Evolutionary conservation across 805 yeast species (phyloP).

Genomic region (Tetrapisispora pingtungensis): DNA sequence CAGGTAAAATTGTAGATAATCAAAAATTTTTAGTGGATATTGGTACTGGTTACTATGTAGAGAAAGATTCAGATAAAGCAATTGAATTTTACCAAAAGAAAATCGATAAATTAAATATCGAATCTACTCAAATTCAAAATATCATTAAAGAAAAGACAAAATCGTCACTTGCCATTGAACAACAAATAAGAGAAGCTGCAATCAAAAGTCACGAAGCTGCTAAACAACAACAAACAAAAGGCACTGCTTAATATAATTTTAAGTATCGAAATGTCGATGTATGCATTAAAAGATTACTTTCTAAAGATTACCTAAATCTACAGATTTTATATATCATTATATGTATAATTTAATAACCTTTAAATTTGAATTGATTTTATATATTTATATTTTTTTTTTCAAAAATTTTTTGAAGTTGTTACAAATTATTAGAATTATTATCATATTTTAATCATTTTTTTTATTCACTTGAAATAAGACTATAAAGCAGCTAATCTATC

Average conservation of each 20-base stretch:
- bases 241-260: neutral
- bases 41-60: conserved; percentile 93
- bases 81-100: conserved; percentile 62
- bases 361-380: neutral
- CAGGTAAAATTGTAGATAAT: conserved; percentile 61
- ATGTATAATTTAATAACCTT: neutral
- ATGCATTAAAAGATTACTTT: conserved; percentile 1
- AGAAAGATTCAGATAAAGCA: conserved; percentile 61
- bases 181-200: conserved; percentile 24
- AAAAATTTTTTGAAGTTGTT: too few species aligned
- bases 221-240: conserved; percentile 5
- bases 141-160: conserved; percentile 69
- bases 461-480: conserved; percentile 5
- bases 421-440: neutral
- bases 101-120: conserved; percentile 59
- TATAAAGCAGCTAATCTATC: conserved; percentile 90
- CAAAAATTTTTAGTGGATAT: conserved; percentile 79
- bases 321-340: neutral
- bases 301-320: neutral
- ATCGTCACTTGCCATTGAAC: conserved; percentile 25
- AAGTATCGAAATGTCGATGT: neutral
- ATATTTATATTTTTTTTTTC: neutral
- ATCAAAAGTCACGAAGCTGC: conserved; percentile 14
- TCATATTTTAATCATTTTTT: neutral
- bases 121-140: conserved; percentile 60